These are phyloP conservation scores for Blyttiomyces sp. DNA, from an alignment of 371 early-diverging fungal genomes.

Conservation along the genomic window DNA sequence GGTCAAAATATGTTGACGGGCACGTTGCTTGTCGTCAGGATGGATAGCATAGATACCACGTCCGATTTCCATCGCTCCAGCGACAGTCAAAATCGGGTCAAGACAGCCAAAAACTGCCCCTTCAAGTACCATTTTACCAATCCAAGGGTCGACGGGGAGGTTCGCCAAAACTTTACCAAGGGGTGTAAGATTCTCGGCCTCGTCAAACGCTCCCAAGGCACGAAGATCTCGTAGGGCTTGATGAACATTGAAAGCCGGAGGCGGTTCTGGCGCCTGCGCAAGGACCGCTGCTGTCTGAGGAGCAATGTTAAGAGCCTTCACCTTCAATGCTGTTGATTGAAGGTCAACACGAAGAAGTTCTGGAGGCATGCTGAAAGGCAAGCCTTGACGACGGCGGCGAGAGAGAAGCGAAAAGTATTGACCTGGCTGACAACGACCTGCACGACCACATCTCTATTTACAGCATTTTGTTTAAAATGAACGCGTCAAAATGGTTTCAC, in stretches of 20 bases:
- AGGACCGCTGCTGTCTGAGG: constrained; percentile 31
- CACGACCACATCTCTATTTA: constrained; percentile 53
- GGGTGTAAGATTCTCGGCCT: constrained; percentile 44
- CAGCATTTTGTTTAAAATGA: constrained; percentile 1
- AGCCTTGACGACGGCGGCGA: constrained; percentile 26
- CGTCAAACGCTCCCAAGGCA: constrained; percentile 48
- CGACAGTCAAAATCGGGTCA: constrained; percentile 78
- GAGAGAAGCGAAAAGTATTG: constrained; percentile 53
- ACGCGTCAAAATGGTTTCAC: too few relatives aligned
- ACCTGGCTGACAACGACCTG: constrained; percentile 56
- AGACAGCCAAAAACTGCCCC: constrained; percentile 77
- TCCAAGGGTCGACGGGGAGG: constrained; percentile 51
- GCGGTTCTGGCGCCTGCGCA: constrained; percentile 48
- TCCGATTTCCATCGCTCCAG: constrained; percentile 52
- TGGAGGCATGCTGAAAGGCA: constrained; percentile 44
- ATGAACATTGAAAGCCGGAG: constrained; percentile 25
- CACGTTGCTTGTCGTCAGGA: constrained; percentile 32
- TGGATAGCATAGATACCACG: constrained; percentile 39
- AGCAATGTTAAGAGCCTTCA: constrained; percentile 45
- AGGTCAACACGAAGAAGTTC: constrained; percentile 54
- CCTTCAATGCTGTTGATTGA: constrained; percentile 41
- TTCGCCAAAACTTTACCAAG: constrained; percentile 49
- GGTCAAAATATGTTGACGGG: constrained; percentile 25
- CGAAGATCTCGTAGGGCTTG: constrained; percentile 30
- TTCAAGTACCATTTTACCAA: constrained; percentile 86